A percentile compares a stretch with the other conserved stretches of the same genome.
Evolutionary conservation across 2,329 filamentous ascomycete genomes (phyloP).

Genomic region (Cladosporium sp.): DNA sequence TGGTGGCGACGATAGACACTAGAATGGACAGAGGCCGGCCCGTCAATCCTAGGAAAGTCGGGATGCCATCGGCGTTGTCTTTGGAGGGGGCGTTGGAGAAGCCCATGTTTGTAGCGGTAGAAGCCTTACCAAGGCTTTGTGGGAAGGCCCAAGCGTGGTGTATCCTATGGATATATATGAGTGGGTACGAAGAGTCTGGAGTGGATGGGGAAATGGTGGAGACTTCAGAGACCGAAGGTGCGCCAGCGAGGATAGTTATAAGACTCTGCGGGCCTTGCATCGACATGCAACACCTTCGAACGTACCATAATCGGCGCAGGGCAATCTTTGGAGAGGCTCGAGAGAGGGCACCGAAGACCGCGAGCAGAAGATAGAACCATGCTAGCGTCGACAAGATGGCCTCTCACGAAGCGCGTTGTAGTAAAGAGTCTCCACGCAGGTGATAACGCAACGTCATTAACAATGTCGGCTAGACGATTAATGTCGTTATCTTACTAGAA

Average conservation of each 20-base stretch:
- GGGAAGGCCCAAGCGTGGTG: not conserved
- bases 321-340: too few relatives aligned
- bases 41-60: conserved; percentile 54
- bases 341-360: not conserved
- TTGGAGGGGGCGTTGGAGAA: conserved; percentile 11
- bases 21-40: conserved; percentile 53
- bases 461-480: not conserved
- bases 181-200: not conserved
- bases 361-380: not conserved
- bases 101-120: not conserved
- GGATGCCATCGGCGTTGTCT: conserved; percentile 28
- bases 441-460: not conserved
- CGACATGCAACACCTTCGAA: not conserved
- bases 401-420: not conserved
- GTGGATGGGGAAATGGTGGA: not conserved
- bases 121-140: not conserved
- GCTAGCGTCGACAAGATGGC: not conserved
- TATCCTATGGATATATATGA: not conserved
- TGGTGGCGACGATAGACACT: conserved; percentile 58
- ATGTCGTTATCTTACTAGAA: not conserved
- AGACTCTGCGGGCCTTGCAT: not conserved
- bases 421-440: not conserved
- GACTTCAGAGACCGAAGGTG: not conserved
- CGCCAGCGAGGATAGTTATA: not conserved
- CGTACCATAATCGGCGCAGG: not conserved